Base-by-base conservation (phyloP, 768 basidiomycete species). In the Boletus sensibilis region DNA sequence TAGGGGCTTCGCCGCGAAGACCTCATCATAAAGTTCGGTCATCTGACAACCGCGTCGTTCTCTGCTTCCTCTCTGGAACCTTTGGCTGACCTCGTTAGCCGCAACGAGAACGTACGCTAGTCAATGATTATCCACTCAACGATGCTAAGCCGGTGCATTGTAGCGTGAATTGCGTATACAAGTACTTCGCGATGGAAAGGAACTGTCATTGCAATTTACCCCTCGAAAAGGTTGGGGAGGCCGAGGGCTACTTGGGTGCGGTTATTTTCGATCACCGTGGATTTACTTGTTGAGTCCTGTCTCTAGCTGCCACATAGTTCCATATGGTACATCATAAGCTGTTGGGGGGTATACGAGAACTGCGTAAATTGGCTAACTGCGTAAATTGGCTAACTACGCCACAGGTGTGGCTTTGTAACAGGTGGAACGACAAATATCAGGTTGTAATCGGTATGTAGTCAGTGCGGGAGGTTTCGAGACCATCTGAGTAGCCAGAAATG, bases 151-250 rank as follows among this genome's bases (percentile, higher is more conserved):
- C 47, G 16, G 65, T 33, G 46, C 21, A 49, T 57, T 13, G 18
- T 31, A 93, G 92, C 78, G 79, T 46, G 77, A 79, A 44, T 73
- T 94, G 37, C 65, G 72, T 6, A 76, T 94, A 51, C 76, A 79
- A 43, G 79, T 91, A 10, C 71, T 83, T 29, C 83, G 90, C 31
- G 70, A 75, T 6, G 78, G 70, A 4, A 69, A 81, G 59, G 68
- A 64, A 8, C 61, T 83, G 14, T 75, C 74, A 20, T 64, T 92
- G 55, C 79, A 71, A n/a, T 74, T 94, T 41, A 86, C 76, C 4
- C 92, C 92, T 7, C 72, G 83, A 48, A 82, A 78, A 54, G 86
- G 86, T 8, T 97, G 94, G 94, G 92, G 92, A 58, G 94, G 94
- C 11, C 78, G 91, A 56, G 94, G 94, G 10, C 77, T 88, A 69